These are phyloP conservation scores for Fragaria vesca DNA, from an alignment of 306 rosid genomes.

Conservation along the genomic window DNA sequence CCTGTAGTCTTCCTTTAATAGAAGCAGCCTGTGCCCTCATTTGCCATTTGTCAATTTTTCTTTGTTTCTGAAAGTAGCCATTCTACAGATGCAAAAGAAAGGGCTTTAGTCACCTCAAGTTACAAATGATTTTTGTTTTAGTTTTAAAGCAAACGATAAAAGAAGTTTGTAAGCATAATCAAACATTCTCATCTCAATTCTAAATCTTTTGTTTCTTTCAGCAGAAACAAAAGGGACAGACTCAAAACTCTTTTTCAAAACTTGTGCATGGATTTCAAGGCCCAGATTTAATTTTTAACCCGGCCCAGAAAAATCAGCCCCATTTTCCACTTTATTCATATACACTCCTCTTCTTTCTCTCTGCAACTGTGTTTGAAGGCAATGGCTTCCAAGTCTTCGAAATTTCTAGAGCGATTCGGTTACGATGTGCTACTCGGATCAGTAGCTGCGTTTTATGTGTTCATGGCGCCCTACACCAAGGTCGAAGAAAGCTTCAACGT, in stretches of 20 bases:
- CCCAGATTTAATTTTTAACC: background rate
- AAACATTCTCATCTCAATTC: background rate
- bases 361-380: slow-evolving; percentile 16
- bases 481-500: slow-evolving; percentile 95
- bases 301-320: background rate
- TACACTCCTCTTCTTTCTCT: background rate
- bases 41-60: slow-evolving; percentile 81
- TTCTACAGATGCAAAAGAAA: slow-evolving; percentile 37
- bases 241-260: no score
- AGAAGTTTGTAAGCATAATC: slow-evolving; percentile 12
- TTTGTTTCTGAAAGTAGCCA: slow-evolving; percentile 68
- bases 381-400: slow-evolving; percentile 59
- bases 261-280: no score
- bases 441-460: slow-evolving; percentile 56
- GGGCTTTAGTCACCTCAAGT: slow-evolving; percentile 18
- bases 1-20: slow-evolving; percentile 69
- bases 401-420: slow-evolving; percentile 48
- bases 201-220: background rate
- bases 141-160: background rate
- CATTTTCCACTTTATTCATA: background rate
- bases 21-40: slow-evolving; percentile 90
- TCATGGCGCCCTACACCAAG: slow-evolving; percentile 79
- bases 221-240: no score
- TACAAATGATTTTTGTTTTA: background rate
- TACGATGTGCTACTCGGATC: slow-evolving; percentile 71